Evolutionary conservation across 192 early-diverging fungal species (phyloP), one percentile per base, ranked within the genome.

Genomic region (Geranomyces michiganensis): DNA sequence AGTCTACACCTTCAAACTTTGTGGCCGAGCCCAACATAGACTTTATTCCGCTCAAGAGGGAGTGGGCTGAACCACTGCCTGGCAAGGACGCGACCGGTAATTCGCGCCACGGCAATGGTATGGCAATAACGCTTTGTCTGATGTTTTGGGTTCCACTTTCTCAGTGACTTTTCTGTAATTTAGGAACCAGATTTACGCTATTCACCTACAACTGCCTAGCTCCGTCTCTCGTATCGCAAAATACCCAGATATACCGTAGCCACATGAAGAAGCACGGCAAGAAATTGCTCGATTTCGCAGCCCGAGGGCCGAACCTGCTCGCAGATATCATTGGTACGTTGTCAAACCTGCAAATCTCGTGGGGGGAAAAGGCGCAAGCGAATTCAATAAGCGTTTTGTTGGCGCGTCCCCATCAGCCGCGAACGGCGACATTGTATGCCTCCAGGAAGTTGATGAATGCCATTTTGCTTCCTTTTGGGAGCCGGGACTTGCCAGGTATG

Each of bases 361-460:
- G 4, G 3, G 21, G 51, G 26, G 51, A 53, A n/a, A 53, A 24
- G 19, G 6, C 36, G 36, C 36, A 41, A 41, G n/a, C 36, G 36
- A 3, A 41, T 41, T 41, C 10, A 41, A 3, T 3, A 53, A 53
- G 4, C 59, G 3, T 61, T 26, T 41, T n/a, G n/a, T n/a, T 36
- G n/a, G 13, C 32, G 15, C 0, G 32, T n/a, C n/a, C n/a, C n/a
- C 48, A 12, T 14, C 41, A 72, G 70, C n/a, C 4, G 7, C 26
- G n/a, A 59, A 59, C 13, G 17, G 63, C 24, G 72, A 73, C 29
- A 56, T 73, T 31, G n/a, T 73, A 7, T 73, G 72, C 56, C 63
- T 73, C 29, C 72, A 73, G 49, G 72, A 73, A 67, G 43, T 73
- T 15, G 72, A 73, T 32, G 55, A 59, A 10, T n/a, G 32, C 41